Conservation (phyloP, 169 alveolate genomes). For the Plasmodium cynomolgi region DNA sequence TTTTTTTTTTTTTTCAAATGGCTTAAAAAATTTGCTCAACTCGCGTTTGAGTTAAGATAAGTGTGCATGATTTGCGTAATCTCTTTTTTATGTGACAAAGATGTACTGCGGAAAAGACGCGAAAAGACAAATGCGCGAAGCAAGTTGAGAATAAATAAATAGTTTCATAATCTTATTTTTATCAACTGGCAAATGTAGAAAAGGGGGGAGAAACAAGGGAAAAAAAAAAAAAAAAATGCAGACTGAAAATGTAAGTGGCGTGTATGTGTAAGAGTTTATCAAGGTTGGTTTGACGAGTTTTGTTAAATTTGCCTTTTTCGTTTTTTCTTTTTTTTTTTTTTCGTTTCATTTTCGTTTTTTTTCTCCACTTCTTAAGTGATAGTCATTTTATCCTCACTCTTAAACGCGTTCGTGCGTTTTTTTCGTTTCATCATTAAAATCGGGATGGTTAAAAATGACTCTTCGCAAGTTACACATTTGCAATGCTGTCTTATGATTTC, state of each 20-base stretch:
- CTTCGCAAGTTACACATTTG: background rate
- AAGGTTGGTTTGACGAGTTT: background rate
- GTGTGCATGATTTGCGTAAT: background rate
- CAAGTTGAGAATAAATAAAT: background rate
- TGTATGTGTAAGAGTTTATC: slow-evolving; percentile 1
- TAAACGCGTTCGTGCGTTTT: background rate
- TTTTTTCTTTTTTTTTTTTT: background rate
- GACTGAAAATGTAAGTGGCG: background rate
- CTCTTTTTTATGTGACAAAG: background rate
- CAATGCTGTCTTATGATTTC: background rate
- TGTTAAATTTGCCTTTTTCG: background rate
- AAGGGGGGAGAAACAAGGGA: background rate
- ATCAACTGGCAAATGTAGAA: background rate
- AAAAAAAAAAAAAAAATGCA: background rate
- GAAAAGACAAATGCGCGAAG: background rate
- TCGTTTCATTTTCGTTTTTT: background rate
- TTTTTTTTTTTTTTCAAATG: background rate
- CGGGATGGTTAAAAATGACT: background rate
- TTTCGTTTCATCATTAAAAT: background rate
- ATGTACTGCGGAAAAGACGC: background rate
- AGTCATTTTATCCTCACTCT: background rate
- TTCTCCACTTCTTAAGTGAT: background rate
- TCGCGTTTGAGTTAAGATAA: background rate
- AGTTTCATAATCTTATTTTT: background rate
- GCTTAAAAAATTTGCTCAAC: background rate